Conservation (phyloP, 352 stramenopile species). For the Phytophthora macrochlamydospora region DNA sequence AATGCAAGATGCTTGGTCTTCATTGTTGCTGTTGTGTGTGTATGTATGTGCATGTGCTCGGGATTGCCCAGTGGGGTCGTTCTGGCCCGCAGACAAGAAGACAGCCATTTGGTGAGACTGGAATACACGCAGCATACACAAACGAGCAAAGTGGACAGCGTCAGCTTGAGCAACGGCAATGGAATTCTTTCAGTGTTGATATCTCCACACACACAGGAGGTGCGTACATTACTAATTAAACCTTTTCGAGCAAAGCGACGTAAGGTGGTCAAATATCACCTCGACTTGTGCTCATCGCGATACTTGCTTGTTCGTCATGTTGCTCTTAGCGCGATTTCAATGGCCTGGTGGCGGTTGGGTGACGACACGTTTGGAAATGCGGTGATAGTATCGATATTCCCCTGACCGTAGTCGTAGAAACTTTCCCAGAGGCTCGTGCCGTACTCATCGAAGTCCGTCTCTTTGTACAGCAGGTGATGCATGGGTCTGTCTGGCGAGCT, state of each 20-base stretch:
- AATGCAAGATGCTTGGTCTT: slow-evolving; percentile 50
- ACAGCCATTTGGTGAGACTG: not conserved
- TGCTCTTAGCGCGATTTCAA: not conserved
- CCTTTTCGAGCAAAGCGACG: not conserved
- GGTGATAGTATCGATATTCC: slow-evolving; percentile 72
- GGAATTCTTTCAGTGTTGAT: not conserved
- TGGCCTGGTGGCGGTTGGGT: slow-evolving; percentile 12
- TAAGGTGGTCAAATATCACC: slow-evolving; percentile 22
- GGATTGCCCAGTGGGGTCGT: slow-evolving; percentile 19
- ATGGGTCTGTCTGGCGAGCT: not conserved
- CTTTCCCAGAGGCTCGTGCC: slow-evolving; percentile 67
- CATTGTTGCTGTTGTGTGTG: slow-evolving; percentile 33
- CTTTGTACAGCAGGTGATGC: slow-evolving; percentile 32
- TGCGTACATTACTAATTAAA: slow-evolving; percentile 12
- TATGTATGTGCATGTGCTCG: slow-evolving; percentile 10
- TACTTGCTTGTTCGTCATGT: not conserved
- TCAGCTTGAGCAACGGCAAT: not conserved
- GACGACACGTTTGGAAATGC: slow-evolving; percentile 67
- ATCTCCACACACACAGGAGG: not conserved
- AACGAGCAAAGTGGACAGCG: not conserved
- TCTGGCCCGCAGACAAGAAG: slow-evolving; percentile 4
- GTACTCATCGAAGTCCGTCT: slow-evolving; percentile 55
- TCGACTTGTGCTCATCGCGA: slow-evolving; percentile 11
- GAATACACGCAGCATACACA: not conserved
- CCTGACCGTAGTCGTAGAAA: slow-evolving; percentile 69